phyloP scores from a whole-genome alignment of 1,284 basidiomycete genomes.

The Ganoderma boninense region DNA sequence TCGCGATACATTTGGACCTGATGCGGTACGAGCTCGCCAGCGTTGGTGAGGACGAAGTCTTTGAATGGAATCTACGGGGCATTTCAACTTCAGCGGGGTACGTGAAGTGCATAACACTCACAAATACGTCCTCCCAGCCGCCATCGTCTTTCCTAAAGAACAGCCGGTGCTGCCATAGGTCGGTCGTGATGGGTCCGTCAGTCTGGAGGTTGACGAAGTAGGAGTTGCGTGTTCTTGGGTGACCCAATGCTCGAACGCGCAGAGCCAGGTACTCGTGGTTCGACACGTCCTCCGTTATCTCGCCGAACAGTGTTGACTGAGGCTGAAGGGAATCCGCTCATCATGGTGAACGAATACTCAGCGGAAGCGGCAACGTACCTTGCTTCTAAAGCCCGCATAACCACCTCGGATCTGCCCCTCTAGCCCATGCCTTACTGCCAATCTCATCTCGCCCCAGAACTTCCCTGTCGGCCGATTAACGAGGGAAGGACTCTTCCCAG shows the following conservation, averaged over 20 bases:
- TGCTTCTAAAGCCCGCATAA: conserved; percentile 88
- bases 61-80: conserved; percentile 75
- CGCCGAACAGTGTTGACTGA: conserved; percentile 82
- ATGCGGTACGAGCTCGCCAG: conserved; percentile 74
- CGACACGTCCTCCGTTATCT: conserved; percentile 82
- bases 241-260: conserved; percentile 76
- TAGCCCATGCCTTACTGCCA: conserved; percentile 67
- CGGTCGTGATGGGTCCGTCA: conserved; percentile 77
- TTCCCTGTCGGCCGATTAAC: conserved; percentile 55
- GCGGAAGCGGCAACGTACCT: conserved; percentile 51
- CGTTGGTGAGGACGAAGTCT: conserved; percentile 86
- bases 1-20: conserved; percentile 82
- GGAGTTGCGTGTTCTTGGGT: conserved; percentile 74
- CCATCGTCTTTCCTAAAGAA: conserved; percentile 78
- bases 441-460: conserved; percentile 81
- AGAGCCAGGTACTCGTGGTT: conserved; percentile 82
- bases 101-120: conserved; percentile 47
- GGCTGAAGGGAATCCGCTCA: conserved; percentile 45
- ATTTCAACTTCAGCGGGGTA: neutral
- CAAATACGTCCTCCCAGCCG: conserved; percentile 87
- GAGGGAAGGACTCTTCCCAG: conserved; percentile 48
- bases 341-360: neutral
- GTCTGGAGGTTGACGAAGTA: conserved; percentile 94
- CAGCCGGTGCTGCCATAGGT: conserved; percentile 91
- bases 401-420: conserved; percentile 73